Evolutionary conservation across 805 yeast genomes (phyloP), one percentile per base, ranked within the genome.

Genomic region (Cyberlindnera nakhonratchasimensis): DNA sequence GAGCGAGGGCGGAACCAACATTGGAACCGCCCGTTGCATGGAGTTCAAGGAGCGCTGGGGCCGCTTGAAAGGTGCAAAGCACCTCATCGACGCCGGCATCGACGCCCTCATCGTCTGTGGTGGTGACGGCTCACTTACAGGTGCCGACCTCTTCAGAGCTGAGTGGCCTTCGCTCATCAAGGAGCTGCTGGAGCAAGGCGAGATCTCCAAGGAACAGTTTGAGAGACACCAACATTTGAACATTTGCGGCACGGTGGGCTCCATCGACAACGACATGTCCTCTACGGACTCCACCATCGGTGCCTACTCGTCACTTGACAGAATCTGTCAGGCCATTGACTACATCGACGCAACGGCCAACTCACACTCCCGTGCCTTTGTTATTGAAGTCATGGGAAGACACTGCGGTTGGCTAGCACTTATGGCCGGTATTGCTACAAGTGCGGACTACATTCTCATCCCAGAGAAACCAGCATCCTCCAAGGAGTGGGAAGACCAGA

Each of bases 371-470:
- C 79, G 99, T 59, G 99, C 99, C 8, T 93, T 93, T 63, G 96
- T 93, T 34, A 85, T 93, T 46, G 99, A 93, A 64, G 99, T 93
- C 30, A 93, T 93, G 99, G 99, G 99, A 48, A 80, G 99, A 61
- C 97, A 93, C 66, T 93, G 99, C 73, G 99, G 99, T 50, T 93
- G 99, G 99, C 76, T 93, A 55, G 98, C 95, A 2, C 71, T 93
- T 53, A 90, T 89, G 95, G 95, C 99, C 4, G 99, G 98, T 59
- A 82, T 91, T 48, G 89, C 98, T 33, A 87, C 97, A 23, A 86
- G 93, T 57, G 98, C 99, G 2, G 99, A 93, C 67, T 89, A 80
- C 62, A 84, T 89, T 45, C 82, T 93, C 57, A 85, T 93, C 51
- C 99, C 99, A 25, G 99, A 93, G 69, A 80, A 82, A 65, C 97